Evolutionary conservation across 2,329 filamentous ascomycete species (phyloP).

Genomic region (Trichoderma lentiforme): DNA sequence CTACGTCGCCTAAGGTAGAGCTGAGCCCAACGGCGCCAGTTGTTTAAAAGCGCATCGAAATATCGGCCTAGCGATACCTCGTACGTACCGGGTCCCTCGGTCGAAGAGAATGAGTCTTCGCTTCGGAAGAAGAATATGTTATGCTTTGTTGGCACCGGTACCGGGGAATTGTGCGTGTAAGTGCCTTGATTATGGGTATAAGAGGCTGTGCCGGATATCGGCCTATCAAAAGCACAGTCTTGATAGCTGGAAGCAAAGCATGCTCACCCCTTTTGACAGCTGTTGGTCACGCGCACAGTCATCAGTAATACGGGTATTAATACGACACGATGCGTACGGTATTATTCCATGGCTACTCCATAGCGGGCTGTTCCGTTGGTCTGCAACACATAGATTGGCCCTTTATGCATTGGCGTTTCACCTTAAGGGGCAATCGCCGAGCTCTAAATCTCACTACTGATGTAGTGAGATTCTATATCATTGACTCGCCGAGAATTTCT

Average conservation of each 20-base stretch:
- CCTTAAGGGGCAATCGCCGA: neutral
- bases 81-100: neutral
- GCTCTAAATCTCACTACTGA: neutral
- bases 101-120: neutral
- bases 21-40: neutral
- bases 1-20: neutral
- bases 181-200: neutral
- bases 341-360: neutral
- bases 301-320: neutral
- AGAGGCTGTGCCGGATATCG: neutral
- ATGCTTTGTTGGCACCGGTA: neutral
- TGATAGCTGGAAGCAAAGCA: neutral
- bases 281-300: neutral
- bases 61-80: neutral
- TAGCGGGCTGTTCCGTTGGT: neutral
- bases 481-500: neutral
- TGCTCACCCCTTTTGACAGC: neutral
- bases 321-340: neutral
- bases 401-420: neutral
- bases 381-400: neutral
- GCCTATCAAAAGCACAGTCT: neutral
- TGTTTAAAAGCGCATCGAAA: neutral
- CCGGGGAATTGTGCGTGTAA: too few species aligned
- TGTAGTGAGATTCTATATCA: neutral
- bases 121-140: neutral